phyloP scores from a whole-genome alignment of 176 grass and related monocot species.

The Raddia distichophylla region DNA sequence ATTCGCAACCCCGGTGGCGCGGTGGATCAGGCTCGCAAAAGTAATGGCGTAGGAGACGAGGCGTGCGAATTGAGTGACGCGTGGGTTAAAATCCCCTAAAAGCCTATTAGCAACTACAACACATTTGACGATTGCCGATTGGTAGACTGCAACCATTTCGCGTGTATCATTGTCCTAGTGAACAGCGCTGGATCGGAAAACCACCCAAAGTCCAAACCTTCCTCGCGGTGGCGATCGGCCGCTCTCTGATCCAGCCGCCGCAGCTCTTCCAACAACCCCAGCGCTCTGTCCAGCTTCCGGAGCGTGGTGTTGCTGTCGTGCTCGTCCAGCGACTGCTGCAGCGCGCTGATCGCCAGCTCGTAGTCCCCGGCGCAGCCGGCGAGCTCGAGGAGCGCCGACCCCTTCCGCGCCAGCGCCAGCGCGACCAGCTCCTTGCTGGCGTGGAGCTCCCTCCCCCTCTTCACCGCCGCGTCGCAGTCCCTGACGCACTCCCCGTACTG shows the following conservation, averaged over 20 bases:
- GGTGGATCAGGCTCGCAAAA: no score
- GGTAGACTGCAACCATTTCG: background rate
- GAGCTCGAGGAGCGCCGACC: conserved; percentile 48
- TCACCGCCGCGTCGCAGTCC: conserved; percentile 62
- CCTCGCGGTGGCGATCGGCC: conserved; percentile 55
- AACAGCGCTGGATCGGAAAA: conserved; percentile 21
- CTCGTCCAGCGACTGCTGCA: conserved; percentile 53
- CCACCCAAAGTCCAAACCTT: conserved; percentile 51
- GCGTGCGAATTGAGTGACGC: no score
- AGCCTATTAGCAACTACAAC: background rate
- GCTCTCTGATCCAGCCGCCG: conserved; percentile 52
- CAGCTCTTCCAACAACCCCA: conserved; percentile 40
- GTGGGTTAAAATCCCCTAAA: no score
- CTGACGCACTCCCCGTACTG: conserved; percentile 58
- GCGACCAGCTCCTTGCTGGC: conserved; percentile 50
- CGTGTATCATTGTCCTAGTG: background rate
- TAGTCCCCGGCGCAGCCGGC: conserved; percentile 48
- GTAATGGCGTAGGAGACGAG: no score
- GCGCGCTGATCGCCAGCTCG: conserved; percentile 44
- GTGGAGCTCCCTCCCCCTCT: conserved; percentile 44
- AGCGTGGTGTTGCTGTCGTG: conserved; percentile 50
- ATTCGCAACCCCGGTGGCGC: no score
- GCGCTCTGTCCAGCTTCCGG: conserved; percentile 47
- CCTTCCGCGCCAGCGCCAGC: conserved; percentile 44
- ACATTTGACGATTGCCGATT: background rate